These are phyloP conservation scores for Cordyceps tenuipes DNA, from an alignment of 2,329 filamentous ascomycete genomes.

Conservation along the genomic window DNA sequence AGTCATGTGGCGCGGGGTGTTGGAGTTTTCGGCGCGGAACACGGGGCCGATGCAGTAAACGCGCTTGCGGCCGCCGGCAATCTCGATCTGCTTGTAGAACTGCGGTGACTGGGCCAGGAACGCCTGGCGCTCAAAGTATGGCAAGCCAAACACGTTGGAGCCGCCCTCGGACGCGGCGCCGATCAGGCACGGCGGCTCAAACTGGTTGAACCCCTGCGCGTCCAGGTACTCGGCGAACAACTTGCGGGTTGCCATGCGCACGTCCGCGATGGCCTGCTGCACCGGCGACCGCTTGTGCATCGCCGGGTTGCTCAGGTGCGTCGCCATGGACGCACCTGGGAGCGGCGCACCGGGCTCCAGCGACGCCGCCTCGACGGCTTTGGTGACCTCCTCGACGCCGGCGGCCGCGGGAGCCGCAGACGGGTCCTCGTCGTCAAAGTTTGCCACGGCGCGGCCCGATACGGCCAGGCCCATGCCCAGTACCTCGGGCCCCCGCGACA, in stretches of 20 bases:
- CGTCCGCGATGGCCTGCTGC: constrained; percentile 67
- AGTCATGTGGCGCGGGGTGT: constrained; percentile 77
- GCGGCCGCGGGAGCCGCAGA: constrained; percentile 20
- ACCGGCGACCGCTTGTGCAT: constrained; percentile 89
- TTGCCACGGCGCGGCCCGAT: constrained; percentile 46
- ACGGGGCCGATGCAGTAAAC: constrained; percentile 75
- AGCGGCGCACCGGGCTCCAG: constrained; percentile 28
- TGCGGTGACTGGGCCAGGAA: constrained; percentile 75
- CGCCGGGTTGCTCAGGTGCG: constrained; percentile 81
- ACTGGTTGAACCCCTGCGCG: constrained; percentile 65
- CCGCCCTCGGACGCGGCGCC: constrained; percentile 89
- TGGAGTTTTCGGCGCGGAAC: constrained; percentile 79
- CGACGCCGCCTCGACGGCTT: constrained; percentile 33
- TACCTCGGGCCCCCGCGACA: constrained; percentile 53
- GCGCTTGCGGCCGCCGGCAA: constrained; percentile 67
- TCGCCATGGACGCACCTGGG: constrained; percentile 73
- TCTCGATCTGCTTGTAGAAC: constrained; percentile 82
- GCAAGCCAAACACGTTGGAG: constrained; percentile 80
- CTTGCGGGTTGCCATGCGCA: constrained; percentile 49
- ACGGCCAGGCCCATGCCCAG: constrained; percentile 50
- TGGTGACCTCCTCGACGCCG: constrained; percentile 35
- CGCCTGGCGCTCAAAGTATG: constrained; percentile 80
- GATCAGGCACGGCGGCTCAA: constrained; percentile 84
- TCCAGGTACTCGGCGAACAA: constrained; percentile 76
- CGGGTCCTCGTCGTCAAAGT: constrained; percentile 50